phyloP scores from a whole-genome alignment of 495 filamentous ascomycete genomes.

The Penicillium nucicola region DNA sequence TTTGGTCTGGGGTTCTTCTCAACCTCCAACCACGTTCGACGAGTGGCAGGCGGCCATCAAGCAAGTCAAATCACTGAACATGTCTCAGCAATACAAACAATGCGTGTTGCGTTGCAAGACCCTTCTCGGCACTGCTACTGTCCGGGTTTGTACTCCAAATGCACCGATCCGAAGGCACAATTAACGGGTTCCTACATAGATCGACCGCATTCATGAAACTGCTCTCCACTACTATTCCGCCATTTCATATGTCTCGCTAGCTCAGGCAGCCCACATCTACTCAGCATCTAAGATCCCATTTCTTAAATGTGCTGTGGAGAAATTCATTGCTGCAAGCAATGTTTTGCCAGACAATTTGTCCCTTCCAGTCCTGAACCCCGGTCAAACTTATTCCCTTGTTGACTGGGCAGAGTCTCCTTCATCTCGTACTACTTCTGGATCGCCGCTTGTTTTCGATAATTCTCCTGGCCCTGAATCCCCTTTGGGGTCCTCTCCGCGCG shows the following conservation, averaged over 20 bases:
- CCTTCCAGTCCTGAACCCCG: not conserved
- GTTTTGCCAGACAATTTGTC: conserved; percentile 17
- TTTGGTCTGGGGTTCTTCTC: conserved; percentile 7
- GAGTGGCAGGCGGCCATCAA: conserved; percentile 35
- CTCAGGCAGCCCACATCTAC: conserved; percentile 38
- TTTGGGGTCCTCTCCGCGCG: too few species aligned
- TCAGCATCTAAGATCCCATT: conserved; percentile 37
- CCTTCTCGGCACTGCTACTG: conserved; percentile 22
- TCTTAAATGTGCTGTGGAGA: conserved; percentile 31
- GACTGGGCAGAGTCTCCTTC: not conserved
- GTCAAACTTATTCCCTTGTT: not conserved
- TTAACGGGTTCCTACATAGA: conserved; percentile 19
- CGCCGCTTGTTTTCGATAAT: not conserved
- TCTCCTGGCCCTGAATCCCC: too few species aligned
- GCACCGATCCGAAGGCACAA: not conserved
- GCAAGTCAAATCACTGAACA: conserved; percentile 29
- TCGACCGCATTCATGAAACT: conserved; percentile 32
- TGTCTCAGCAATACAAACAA: conserved; percentile 45
- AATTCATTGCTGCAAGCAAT: conserved; percentile 21
- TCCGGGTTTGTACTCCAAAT: conserved; percentile 22
- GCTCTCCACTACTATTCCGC: conserved; percentile 48
- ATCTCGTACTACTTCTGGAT: not conserved
- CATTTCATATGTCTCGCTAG: conserved; percentile 42
- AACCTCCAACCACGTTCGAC: conserved; percentile 10
- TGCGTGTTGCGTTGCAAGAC: conserved; percentile 35